Percentiles rank a stretch among this genome's conserved stretches.
Evolutionary conservation across 495 filamentous ascomycete genomes (phyloP).

Genomic region (Aspergillus carlsbadensis): DNA sequence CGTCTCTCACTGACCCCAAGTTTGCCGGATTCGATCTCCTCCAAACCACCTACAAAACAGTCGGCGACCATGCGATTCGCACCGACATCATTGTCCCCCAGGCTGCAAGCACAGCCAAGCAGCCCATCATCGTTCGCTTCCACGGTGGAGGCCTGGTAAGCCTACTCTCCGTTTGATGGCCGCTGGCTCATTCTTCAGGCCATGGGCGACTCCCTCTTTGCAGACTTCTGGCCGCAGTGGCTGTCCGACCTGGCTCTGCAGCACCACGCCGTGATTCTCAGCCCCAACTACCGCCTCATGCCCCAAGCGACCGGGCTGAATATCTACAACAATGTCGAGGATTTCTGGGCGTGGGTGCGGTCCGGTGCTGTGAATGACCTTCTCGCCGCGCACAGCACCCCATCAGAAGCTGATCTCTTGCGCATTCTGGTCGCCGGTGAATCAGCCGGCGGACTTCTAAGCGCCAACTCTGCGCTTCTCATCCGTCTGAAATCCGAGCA

Average conservation of each 20-base stretch:
- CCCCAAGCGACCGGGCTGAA: conserved; percentile 43
- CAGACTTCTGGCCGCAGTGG: conserved; percentile 14
- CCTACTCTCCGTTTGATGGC: background rate
- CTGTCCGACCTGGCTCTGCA: conserved; percentile 17
- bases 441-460: conserved; percentile 16
- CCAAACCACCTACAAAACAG: conserved; percentile 15
- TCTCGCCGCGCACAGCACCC: background rate
- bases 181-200: too few species aligned
- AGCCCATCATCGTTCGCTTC: conserved; percentile 21
- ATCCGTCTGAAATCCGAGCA: conserved; percentile 13
- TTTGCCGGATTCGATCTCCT: background rate
- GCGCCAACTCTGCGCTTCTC: conserved; percentile 14
- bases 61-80: conserved; percentile 19
- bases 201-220: conserved; percentile 11
- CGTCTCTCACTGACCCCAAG: too few species aligned
- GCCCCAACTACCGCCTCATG: conserved; percentile 45
- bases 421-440: background rate
- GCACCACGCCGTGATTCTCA: conserved; percentile 31
- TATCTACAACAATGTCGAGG: conserved; percentile 39
- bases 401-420: too few species aligned
- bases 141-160: conserved; percentile 23
- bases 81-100: conserved; percentile 19
- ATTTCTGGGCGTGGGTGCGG: conserved; percentile 48
- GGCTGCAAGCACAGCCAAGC: background rate
- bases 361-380: background rate